Conservation (phyloP, 805 yeast species). For the Saccharomycopsis fermentans region DNA sequence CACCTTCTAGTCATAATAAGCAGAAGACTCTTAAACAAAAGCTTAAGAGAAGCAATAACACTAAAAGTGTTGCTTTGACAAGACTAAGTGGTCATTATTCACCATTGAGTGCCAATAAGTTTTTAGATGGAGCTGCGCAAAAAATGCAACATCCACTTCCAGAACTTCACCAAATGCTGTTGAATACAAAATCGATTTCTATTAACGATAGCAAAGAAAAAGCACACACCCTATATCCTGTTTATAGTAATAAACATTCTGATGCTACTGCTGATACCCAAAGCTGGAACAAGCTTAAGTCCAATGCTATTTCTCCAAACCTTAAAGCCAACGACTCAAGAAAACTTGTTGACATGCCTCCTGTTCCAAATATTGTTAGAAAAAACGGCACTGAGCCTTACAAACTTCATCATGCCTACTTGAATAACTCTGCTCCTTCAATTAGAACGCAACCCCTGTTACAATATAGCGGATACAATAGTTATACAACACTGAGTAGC, state of each 20-base stretch:
- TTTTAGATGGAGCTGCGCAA: background rate
- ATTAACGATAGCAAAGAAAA: constrained; percentile 6
- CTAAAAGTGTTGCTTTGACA: constrained; percentile 13
- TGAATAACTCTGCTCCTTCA: background rate
- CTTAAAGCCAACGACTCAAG: background rate
- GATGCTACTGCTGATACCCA: background rate
- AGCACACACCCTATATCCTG: constrained; percentile 9
- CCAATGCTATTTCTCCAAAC: background rate
- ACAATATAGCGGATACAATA: background rate
- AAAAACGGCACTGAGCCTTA: constrained; percentile 6
- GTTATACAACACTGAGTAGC: background rate
- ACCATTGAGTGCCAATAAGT: background rate
- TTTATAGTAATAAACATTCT: constrained; percentile 6
- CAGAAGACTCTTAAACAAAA: background rate
- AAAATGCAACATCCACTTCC: constrained; percentile 5
- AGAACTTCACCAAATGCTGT: background rate
- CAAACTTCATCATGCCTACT: background rate
- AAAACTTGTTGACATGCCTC: background rate
- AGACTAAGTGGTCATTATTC: constrained; percentile 14
- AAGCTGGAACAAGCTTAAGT: background rate
- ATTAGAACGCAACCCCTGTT: background rate
- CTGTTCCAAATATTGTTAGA: constrained; percentile 3
- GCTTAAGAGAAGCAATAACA: constrained; percentile 7
- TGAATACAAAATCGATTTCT: constrained; percentile 10
- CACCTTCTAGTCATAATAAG: background rate